Conservation (phyloP, 257 asterid species). For the Scutellaria barbata region DNA sequence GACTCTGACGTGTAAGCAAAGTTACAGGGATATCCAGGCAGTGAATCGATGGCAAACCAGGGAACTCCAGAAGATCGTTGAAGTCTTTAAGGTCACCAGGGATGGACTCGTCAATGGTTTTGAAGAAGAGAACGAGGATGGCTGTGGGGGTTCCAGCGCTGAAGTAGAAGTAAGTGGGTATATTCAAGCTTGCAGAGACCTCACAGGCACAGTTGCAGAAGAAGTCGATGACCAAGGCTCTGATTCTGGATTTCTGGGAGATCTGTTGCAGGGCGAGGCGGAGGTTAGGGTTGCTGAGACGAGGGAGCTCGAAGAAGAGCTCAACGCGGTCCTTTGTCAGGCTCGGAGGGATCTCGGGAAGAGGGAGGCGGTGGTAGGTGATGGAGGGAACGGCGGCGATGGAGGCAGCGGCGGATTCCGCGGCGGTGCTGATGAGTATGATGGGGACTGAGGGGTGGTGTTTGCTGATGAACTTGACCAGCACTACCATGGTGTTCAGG, state of each 20-base stretch:
- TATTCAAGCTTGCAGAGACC: slow-evolving; percentile 33
- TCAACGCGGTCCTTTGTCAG: slow-evolving; percentile 28
- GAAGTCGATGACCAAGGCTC: slow-evolving; percentile 46
- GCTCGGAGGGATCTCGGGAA: slow-evolving; percentile 30
- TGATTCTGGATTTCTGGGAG: slow-evolving; percentile 34
- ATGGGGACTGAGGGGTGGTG: slow-evolving; percentile 45
- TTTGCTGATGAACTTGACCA: slow-evolving; percentile 41
- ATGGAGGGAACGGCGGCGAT: slow-evolving; percentile 29
- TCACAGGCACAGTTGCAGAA: slow-evolving; percentile 44
- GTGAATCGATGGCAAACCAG: slow-evolving; percentile 40
- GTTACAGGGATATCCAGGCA: slow-evolving; percentile 33
- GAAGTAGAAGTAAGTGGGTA: slow-evolving; percentile 44
- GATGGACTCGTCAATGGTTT: slow-evolving; percentile 30
- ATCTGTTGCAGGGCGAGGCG: slow-evolving; percentile 37
- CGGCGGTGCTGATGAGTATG: slow-evolving; percentile 36
- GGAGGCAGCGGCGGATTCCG: slow-evolving; percentile 17
- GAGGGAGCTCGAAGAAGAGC: slow-evolving; percentile 44
- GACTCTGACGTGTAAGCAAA: slow-evolving; percentile 33
- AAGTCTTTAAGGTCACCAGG: neutral
- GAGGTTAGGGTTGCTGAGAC: slow-evolving; percentile 44
- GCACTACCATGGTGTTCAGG: slow-evolving; percentile 32
- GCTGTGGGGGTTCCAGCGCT: slow-evolving; percentile 32
- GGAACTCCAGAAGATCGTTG: slow-evolving; percentile 24
- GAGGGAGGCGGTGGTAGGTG: slow-evolving; percentile 44
- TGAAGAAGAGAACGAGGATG: slow-evolving; percentile 30